Evolutionary conservation across 2,329 filamentous ascomycete genomes (phyloP).

Genomic region (Kalmusia sp.): DNA sequence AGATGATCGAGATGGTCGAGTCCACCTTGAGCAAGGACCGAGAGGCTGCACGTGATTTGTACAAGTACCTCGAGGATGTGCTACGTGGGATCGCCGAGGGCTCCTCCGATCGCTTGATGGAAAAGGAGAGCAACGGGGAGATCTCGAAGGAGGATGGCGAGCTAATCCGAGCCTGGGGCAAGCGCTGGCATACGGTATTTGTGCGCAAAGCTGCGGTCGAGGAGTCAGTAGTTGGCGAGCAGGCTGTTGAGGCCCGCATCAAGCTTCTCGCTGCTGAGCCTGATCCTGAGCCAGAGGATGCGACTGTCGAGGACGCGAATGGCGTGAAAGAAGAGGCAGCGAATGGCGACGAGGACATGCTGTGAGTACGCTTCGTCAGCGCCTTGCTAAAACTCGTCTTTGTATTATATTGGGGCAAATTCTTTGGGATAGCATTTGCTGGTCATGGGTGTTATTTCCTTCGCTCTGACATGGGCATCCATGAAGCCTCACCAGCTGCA

Average conservation of each 20-base stretch:
- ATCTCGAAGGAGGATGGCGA: slow-evolving; percentile 56
- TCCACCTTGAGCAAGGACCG: slow-evolving; percentile 74
- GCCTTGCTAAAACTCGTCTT: no score
- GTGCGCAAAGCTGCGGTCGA: slow-evolving; percentile 83
- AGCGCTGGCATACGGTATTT: slow-evolving; percentile 87
- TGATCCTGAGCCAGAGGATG: slow-evolving; percentile 25
- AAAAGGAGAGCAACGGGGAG: slow-evolving; percentile 64
- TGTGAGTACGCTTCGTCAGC: no score
- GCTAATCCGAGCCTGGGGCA: slow-evolving; percentile 79
- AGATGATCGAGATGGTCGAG: slow-evolving; percentile 67
- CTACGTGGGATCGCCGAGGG: slow-evolving; percentile 75
- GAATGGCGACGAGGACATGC: no score
- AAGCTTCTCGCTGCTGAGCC: slow-evolving; percentile 40
- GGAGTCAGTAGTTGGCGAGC: slow-evolving; percentile 71
- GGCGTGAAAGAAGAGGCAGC: slow-evolving; percentile 25
- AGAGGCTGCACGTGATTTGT: slow-evolving; percentile 78
- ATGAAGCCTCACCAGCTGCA: no score
- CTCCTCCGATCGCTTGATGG: slow-evolving; percentile 77
- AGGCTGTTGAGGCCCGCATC: slow-evolving; percentile 57
- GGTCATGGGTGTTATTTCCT: no score
- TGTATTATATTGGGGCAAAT: no score
- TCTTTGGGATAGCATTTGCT: no score
- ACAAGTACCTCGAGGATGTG: slow-evolving; percentile 80
- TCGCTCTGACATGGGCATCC: no score
- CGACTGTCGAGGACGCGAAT: slow-evolving; percentile 23